Base-by-base conservation (phyloP, 139 green algal genomes). In the Chlorella sorokiniana region DNA sequence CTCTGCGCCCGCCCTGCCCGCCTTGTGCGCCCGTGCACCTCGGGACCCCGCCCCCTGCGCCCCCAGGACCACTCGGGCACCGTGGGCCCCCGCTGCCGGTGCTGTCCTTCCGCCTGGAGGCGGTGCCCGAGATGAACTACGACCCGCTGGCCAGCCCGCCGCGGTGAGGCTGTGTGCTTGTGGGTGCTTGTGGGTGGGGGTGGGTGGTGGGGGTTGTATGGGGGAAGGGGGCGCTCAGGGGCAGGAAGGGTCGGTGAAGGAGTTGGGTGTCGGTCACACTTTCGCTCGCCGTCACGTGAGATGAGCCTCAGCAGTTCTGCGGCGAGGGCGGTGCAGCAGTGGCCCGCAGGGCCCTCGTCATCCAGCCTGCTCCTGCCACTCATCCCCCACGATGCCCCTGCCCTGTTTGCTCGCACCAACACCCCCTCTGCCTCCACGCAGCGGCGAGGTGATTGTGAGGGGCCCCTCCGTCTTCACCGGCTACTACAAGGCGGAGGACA, bases 61-160 rank as follows among this genome's bases (percentile, higher is more conserved):
- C 38, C n/a, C 52, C 78, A 79, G 87, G 80, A 67, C 51, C 86
- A 93, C 42, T 76, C 82, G 5, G 91, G 90, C 61, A 99, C 93
- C 16, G 95, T 98, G 73, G 95, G 95, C 9, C 85, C 1, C 92
- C 94, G 8, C 89, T 91, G 74, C 94, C 94, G 8, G 85, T 86
- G 64, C 85, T 92, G 27, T 85, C 89, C 73, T 74, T 98, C 54
- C 83, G 92, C 16, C 92, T 99, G 40, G 96, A 99, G 83, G 91
- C 88, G 0, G 94, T 98, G 42, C 94, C 93, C 2, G 93, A 97
- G 81, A 96, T 96, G 93, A 94, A 95, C 54, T 99, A 98, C 82
- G 89, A 96, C 69, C 91, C 96, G 25, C 79, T 92, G 35, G 84
- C 81, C 59, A 88, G 83, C 64, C 90, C 90, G 1, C 84, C 91